Evolutionary conservation across 2,329 filamentous ascomycete genomes (phyloP).

Genomic region (Alternaria sp.): DNA sequence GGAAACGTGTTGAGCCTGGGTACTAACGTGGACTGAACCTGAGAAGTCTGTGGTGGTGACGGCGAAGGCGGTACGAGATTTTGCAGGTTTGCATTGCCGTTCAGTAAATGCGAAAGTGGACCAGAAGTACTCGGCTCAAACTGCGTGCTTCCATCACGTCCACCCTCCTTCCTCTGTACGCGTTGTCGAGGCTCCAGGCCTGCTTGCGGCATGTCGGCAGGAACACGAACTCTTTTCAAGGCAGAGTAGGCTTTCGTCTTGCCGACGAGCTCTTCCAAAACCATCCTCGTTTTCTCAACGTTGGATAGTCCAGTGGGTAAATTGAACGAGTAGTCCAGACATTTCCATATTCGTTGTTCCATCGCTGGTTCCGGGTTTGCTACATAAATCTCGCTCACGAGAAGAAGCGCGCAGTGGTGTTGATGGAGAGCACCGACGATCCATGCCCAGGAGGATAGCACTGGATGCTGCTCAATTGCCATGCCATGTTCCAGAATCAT

Average conservation of each 20-base stretch:
- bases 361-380: constrained; percentile 62
- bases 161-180: constrained; percentile 2
- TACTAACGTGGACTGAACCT: constrained; percentile 1
- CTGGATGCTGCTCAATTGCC: constrained; percentile 59
- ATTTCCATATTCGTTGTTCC: constrained; percentile 71
- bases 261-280: constrained; percentile 67
- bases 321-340: constrained; percentile 74
- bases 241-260: constrained; percentile 66
- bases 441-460: constrained; percentile 69
- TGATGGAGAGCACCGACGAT: constrained; percentile 74
- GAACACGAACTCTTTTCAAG: constrained; percentile 64
- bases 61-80: constrained; percentile 6
- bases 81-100: neutral
- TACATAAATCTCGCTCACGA: constrained; percentile 71
- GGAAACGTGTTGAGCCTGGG: constrained; percentile 17
- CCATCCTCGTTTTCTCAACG: constrained; percentile 64
- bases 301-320: constrained; percentile 60
- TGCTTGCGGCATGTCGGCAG: constrained; percentile 51
- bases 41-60: neutral
- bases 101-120: neutral
- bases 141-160: constrained; percentile 10
- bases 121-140: neutral
- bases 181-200: constrained; percentile 35
- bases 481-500: constrained; percentile 62
- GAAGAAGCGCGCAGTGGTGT: constrained; percentile 72